Conservation (phyloP, 2,329 filamentous ascomycete species). For the Colletotrichum ledebouriae region DNA sequence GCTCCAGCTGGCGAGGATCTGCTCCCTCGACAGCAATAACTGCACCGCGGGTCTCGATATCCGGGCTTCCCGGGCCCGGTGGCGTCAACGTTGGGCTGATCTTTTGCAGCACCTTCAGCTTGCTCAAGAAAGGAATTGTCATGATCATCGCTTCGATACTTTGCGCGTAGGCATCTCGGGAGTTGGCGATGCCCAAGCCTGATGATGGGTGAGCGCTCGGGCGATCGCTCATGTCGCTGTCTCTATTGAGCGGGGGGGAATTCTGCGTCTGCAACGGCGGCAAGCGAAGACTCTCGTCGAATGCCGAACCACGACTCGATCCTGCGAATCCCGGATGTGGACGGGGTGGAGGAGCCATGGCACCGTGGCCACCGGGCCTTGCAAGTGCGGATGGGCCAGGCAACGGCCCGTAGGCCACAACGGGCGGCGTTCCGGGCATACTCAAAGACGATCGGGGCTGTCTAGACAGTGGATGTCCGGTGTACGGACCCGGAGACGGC, state of each 20-base stretch:
- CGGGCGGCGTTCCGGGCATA: conserved; percentile 46
- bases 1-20: conserved; percentile 62
- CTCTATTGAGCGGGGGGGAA: conserved; percentile 44
- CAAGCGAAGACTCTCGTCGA: conserved; percentile 67
- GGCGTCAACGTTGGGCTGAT: conserved; percentile 77
- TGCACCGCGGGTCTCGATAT: conserved; percentile 73
- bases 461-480: conserved; percentile 31
- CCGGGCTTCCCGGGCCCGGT: conserved; percentile 47
- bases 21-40: conserved; percentile 88
- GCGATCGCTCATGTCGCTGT: conserved; percentile 36
- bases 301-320: conserved; percentile 51
- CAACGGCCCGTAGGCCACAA: conserved; percentile 47
- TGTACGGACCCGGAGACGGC: conserved; percentile 36
- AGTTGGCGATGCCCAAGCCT: conserved; percentile 46
- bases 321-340: conserved; percentile 54
- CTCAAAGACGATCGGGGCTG: conserved; percentile 43
- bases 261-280: conserved; percentile 65
- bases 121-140: conserved; percentile 80
- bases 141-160: conserved; percentile 79
- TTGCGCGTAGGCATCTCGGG: conserved; percentile 53
- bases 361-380: conserved; percentile 46
- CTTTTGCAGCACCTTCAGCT: conserved; percentile 80
- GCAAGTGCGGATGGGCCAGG: conserved; percentile 43
- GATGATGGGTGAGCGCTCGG: conserved; percentile 45
- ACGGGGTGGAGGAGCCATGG: conserved; percentile 69